Evolutionary conservation across 371 early-diverging fungal species (phyloP).

Genomic region (Mortierella sp.): DNA sequence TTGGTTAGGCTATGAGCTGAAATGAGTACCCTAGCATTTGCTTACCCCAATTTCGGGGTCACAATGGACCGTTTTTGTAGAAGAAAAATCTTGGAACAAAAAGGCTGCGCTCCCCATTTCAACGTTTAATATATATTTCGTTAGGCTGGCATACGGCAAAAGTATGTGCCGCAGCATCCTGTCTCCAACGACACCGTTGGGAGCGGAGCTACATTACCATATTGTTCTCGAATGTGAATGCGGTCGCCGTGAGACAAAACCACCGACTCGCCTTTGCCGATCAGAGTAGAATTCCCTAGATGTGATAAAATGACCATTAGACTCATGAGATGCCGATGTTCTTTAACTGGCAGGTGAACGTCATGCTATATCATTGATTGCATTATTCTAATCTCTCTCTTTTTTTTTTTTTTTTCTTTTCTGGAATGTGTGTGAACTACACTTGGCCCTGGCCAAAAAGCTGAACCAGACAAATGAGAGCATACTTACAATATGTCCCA

Average conservation of each 20-base stretch:
- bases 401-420: neutral
- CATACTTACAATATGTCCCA: conserved; percentile 39
- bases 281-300: conserved; percentile 57
- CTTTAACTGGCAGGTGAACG: neutral
- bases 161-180: neutral
- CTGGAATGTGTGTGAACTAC: no score
- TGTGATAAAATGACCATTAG: conserved; percentile 12
- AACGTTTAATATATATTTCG: no score
- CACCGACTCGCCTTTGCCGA: conserved; percentile 57
- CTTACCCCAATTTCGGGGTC: conserved; percentile 39
- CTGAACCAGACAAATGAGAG: neutral
- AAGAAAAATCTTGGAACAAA: conserved; percentile 20
- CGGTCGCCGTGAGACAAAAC: conserved; percentile 63
- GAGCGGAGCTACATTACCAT: conserved; percentile 45
- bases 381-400: neutral
- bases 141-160: neutral
- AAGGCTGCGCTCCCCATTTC: no score
- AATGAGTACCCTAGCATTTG: no score
- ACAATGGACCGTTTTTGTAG: neutral
- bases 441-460: no score
- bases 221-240: conserved; percentile 55
- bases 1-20: no score
- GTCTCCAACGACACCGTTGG: conserved; percentile 31
- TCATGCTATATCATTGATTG: no score
- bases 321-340: neutral